Evolutionary conservation across 2,329 filamentous ascomycete genomes (phyloP), one percentile per base, ranked within the genome.

Genomic region (Nigrospora sphaerica): DNA sequence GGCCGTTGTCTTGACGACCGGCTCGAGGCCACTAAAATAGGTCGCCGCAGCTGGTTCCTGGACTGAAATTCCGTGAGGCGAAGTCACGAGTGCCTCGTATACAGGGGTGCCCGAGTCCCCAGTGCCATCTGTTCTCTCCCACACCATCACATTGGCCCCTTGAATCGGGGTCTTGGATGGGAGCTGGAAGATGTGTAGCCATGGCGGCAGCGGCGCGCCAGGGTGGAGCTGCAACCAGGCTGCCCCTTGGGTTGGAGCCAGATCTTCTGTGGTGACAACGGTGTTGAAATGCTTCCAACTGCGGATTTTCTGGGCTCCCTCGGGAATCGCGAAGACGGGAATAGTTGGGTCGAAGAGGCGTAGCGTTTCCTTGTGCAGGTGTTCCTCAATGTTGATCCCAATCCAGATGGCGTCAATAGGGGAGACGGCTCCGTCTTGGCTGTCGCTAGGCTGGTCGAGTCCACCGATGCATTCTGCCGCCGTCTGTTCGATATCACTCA

Each of bases 351-450:
- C 42, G 32, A 55, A 51, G 13, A 44, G 48, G 9, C 37, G 40
- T 10, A 55, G 48, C 3, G 48, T 52, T 6, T 35, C 39, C 35
- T 46, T 32, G 36, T 54, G 33, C 19, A 47, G 32, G 42, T 55
- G 53, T 17, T 55, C 53, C 3, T 43, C 6, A 17, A 33, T 32
- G 32, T 45, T n/a, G 28, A 42, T 19, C 28, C 32, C 39, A 14
- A 55, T n/a, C 23, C 50, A 33, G 31, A 55, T 52, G 28, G 46
- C 52, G 23, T 55, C 48, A 12, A 55, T 38, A 7, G n/a, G 34
- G 12, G 43, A 16, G 3, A 6, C 16, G 6, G 23, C 35, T 11
- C 35, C 36, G 12, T 16, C 28, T 14, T 14, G 3, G 36, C 6
- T 14, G 23, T 32, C 31, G 28, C 23, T 12, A 11, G 35, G 6